Conservation (phyloP, 345 rosid genomes). For the Orychophragmus violaceus region DNA sequence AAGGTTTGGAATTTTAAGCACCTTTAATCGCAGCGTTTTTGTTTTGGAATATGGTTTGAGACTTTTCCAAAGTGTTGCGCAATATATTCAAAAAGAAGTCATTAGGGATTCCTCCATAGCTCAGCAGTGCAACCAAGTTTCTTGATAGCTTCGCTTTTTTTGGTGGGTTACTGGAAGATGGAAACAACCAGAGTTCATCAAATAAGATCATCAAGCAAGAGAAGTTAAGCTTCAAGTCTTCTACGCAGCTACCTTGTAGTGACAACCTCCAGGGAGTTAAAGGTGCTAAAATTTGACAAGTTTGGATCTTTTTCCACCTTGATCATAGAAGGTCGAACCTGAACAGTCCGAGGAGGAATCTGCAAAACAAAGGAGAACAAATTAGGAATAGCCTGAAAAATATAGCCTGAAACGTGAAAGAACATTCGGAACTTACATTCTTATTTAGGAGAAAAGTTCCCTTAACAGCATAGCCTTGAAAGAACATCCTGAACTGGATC, state of each 20-base stretch:
- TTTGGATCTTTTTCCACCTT: constrained; percentile 45
- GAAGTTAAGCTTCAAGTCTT: background rate
- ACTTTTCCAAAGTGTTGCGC: constrained; percentile 46
- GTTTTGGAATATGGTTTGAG: constrained; percentile 32
- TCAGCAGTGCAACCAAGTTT: constrained; percentile 56
- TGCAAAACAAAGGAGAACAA: no score
- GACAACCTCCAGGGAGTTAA: constrained; percentile 59
- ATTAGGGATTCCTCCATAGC: constrained; percentile 70
- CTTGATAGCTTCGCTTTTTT: constrained; percentile 41
- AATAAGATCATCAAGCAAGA: background rate
- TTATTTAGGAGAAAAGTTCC: constrained; percentile 74
- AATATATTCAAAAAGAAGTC: constrained; percentile 46
- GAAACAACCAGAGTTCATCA: constrained; percentile 3
- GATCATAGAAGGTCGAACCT: constrained; percentile 60
- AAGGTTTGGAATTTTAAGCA: constrained; percentile 13
- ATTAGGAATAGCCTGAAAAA: no score
- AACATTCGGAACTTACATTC: no score
- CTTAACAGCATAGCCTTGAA: constrained; percentile 62
- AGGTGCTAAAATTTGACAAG: constrained; percentile 22
- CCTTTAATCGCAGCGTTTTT: constrained; percentile 52
- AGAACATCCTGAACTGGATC: constrained; percentile 69
- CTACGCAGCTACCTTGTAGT: constrained; percentile 49
- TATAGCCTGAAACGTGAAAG: no score
- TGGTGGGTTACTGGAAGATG: constrained; percentile 50
- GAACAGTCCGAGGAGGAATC: constrained; percentile 46